These are phyloP conservation scores for Paspalum vaginatum DNA, from an alignment of 176 grass and related monocot species.

Conservation along the genomic window DNA sequence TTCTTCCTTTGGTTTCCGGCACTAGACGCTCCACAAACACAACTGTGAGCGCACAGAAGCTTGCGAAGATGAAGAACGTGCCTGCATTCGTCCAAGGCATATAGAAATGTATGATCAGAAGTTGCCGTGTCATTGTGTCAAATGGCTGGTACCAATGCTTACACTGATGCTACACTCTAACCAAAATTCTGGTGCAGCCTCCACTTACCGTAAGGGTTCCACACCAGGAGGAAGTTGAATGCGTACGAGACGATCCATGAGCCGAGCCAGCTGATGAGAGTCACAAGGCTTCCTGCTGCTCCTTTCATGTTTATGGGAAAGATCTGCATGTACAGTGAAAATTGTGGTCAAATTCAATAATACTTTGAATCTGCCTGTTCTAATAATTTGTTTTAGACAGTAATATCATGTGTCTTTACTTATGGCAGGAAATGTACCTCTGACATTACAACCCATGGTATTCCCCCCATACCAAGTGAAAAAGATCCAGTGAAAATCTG, in stretches of 20 bases:
- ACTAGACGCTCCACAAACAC: constrained; percentile 70
- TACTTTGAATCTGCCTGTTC: background rate
- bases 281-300: constrained; percentile 80
- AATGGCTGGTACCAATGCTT: background rate
- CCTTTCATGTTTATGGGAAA: constrained; percentile 91
- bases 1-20: constrained; percentile 86
- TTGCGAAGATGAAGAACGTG: constrained; percentile 80
- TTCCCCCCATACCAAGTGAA: constrained; percentile 82
- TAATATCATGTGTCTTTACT: constrained; percentile 8
- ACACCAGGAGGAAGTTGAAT: constrained; percentile 84
- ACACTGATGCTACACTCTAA: background rate
- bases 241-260: constrained; percentile 74
- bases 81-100: constrained; percentile 35
- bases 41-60: constrained; percentile 61
- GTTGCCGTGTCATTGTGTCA: background rate
- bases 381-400: background rate
- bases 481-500: constrained; percentile 80
- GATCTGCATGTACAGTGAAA: constrained; percentile 52
- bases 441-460: constrained; percentile 96
- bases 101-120: background rate
- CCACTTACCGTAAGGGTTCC: constrained; percentile 70
- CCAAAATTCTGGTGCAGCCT: background rate
- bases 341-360: constrained; percentile 2
- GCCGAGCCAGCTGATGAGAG: constrained; percentile 77
- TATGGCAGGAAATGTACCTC: constrained; percentile 51